These are phyloP conservation scores for Verbascum thapsus DNA, from an alignment of 257 asterid genomes.

Conservation along the genomic window DNA sequence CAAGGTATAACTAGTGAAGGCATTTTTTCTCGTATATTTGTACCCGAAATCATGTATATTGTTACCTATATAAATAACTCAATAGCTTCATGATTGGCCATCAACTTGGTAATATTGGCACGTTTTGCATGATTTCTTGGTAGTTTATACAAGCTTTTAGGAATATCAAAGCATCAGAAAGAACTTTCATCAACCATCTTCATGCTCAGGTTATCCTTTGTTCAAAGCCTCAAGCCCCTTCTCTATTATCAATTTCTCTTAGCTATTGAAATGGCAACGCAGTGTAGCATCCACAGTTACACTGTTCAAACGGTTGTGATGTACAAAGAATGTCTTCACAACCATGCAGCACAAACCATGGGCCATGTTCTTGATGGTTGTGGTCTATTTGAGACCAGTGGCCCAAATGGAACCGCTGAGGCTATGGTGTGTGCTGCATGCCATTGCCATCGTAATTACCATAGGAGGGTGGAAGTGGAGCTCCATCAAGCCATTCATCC, in stretches of 20 bases:
- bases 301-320: not conserved
- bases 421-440: constrained; percentile 13
- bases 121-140: no score
- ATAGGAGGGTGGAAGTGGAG: constrained; percentile 11
- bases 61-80: no score
- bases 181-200: no score
- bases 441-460: constrained; percentile 10
- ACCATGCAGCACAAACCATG: constrained; percentile 6
- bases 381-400: constrained; percentile 1
- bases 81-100: no score
- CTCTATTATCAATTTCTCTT: not conserved
- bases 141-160: no score
- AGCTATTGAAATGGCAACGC: not conserved
- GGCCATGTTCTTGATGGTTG: constrained; percentile 7
- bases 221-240: no score
- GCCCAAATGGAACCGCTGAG: not conserved
- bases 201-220: no score
- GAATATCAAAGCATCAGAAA: no score
- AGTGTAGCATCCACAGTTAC: not conserved
- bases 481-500: not conserved
- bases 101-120: no score
- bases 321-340: constrained; percentile 14
- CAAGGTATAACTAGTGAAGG: no score
- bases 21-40: no score
- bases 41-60: no score